Percentiles rank a stretch among this genome's conserved stretches.
Conservation (phyloP, 2,329 filamentous ascomycete species). For the Hypoxylon sp. region DNA sequence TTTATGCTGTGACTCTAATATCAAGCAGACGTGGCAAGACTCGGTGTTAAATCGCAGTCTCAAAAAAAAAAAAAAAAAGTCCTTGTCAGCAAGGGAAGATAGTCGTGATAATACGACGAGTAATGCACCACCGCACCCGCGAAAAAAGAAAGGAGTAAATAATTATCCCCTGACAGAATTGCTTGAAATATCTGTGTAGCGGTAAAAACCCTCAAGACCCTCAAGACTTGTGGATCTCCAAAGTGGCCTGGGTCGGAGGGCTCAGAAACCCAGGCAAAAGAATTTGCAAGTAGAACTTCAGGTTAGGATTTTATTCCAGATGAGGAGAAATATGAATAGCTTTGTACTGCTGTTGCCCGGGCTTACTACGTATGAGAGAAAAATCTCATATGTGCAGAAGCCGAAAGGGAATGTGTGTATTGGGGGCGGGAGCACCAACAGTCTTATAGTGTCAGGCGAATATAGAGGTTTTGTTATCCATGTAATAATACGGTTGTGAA, state of each 20-base stretch:
- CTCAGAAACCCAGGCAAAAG: constrained; percentile 37
- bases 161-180: constrained; percentile 32
- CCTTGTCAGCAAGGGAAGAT: constrained; percentile 18
- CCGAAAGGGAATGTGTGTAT: constrained; percentile 41
- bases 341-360: constrained; percentile 49
- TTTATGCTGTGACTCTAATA: constrained; percentile 36
- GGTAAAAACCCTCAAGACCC: constrained; percentile 29
- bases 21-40: constrained; percentile 28
- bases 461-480: constrained; percentile 43
- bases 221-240: constrained; percentile 42
- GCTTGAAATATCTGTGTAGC: constrained; percentile 45
- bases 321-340: constrained; percentile 25
- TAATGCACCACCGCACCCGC: constrained; percentile 23
- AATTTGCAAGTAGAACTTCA: constrained; percentile 27
- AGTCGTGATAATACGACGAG: constrained; percentile 10
- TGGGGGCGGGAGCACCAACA: constrained; percentile 49
- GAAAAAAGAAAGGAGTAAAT: constrained; percentile 6
- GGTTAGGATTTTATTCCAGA: constrained; percentile 33
- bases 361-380: constrained; percentile 47
- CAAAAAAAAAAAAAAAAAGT: constrained; percentile 11
- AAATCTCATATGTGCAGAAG: constrained; percentile 50
- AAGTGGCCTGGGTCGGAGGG: constrained; percentile 39
- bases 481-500: constrained; percentile 44
- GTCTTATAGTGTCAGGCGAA: constrained; percentile 48
- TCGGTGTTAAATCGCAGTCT: constrained; percentile 32